Base-by-base conservation (phyloP, 352 stramenopile species). In the Pythium folliculosum region DNA sequence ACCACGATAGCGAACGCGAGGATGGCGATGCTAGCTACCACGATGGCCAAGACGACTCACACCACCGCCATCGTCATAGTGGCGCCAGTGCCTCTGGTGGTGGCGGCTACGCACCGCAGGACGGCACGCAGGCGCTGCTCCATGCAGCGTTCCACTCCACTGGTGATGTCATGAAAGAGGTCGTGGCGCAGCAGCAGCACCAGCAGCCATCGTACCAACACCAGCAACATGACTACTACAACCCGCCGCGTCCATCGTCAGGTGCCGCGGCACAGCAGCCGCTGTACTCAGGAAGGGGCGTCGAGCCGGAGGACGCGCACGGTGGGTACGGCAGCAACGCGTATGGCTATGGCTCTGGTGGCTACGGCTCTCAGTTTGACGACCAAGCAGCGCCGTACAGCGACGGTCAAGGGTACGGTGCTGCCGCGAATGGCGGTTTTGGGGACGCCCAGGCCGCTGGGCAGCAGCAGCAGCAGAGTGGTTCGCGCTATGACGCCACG, bases 71-170 rank as follows among this genome's bases (percentile, higher is more conserved):
- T 30, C 37, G 57, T 44, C 60, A 69, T 38, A 64, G 56, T 37
- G 27, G 84, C 5, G 35, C 6, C 35, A 57, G 21, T 17, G 56
- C 45, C 14, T 22, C 84, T 17, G 37, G 63, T 23, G 25, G 54
- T 81, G 44, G 66, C 77, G 10, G 67, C 27, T 63, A 63, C 13
- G 57, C 57, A 17, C 22, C 23, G 19, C 57, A 76, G 1, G 81
- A 92, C 55, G 84, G 84, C 53, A 90, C 84, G 16, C 82, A 89
- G 38, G 84, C 77, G 16, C 63, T 92, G 53, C 65, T 92, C 32
- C 84, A 85, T 13, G 84, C 84, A 5, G 84, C 84, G 5, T 84
- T 91, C 63, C 82, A 91, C 52, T 89, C 82, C n/a, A 88, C 80
- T 3, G 72, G 87, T 27, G 82, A 91, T 37, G 86, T 90, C n/a